Evolutionary conservation across 148 eudicot genomes (phyloP).

Genomic region (Chenopodium suecicum): DNA sequence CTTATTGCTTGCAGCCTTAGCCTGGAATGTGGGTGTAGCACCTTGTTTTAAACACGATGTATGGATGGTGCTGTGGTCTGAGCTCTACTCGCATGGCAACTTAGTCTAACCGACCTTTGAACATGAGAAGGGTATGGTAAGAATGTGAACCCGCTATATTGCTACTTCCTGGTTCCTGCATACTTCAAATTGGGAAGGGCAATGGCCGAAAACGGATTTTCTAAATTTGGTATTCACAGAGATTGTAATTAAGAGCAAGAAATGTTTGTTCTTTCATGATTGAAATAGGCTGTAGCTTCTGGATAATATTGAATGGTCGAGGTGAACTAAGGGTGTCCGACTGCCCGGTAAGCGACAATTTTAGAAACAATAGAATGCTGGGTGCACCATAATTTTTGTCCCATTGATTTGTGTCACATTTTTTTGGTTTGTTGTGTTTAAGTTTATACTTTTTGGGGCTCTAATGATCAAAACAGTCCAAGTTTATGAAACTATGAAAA

Average conservation of each 20-base stretch:
- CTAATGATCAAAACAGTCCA: too few relatives aligned
- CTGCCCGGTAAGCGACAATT: neutral
- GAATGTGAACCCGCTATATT: neutral
- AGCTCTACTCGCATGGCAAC: neutral
- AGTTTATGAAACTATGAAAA: too few relatives aligned
- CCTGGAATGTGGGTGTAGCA: neutral
- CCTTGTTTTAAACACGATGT: neutral
- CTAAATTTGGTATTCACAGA: neutral
- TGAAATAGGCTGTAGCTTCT: neutral
- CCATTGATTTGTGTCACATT: neutral
- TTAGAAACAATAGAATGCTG: neutral
- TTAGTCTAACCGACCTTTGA: neutral
- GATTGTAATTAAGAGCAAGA: neutral
- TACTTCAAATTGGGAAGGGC: neutral
- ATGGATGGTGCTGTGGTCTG: neutral
- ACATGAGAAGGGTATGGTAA: neutral
- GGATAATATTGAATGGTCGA: neutral
- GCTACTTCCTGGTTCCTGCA: neutral
- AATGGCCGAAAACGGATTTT: neutral
- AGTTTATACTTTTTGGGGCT: too few relatives aligned
- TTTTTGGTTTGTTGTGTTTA: neutral
- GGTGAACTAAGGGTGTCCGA: neutral
- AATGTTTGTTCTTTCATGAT: neutral
- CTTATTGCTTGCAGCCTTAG: too few relatives aligned
- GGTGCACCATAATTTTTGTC: neutral